A percentile compares a stretch with the other conserved stretches of the same genome.
Evolutionary conservation across 305 asterid genomes (phyloP).

Genomic region (Solanum aculeatissimum): DNA sequence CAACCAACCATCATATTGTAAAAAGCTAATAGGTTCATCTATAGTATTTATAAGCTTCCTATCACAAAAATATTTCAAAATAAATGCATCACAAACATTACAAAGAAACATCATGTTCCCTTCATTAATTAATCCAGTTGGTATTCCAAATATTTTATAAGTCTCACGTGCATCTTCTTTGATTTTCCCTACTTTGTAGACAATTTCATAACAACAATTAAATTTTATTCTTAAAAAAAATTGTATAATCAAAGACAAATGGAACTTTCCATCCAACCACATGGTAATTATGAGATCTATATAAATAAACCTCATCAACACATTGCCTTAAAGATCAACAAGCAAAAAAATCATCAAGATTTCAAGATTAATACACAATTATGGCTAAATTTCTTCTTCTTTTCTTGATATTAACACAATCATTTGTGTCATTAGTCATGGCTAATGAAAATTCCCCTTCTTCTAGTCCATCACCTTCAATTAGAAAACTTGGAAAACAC

Average conservation of each 20-base stretch:
- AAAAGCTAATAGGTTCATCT: not conserved
- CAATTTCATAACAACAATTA: not conserved
- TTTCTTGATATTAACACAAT: conserved; percentile 12
- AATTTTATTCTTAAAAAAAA: not conserved
- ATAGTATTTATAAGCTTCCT: not conserved
- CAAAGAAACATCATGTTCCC: not conserved
- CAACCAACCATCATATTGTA: not conserved
- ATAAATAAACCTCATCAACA: not conserved
- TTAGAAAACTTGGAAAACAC: conserved; percentile 23
- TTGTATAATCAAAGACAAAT: not conserved
- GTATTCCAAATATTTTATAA: not conserved
- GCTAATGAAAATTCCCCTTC: not conserved
- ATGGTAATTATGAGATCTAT: not conserved
- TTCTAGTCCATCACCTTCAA: not conserved
- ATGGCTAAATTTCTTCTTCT: conserved; percentile 19
- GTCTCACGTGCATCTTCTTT: not conserved
- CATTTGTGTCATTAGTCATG: conserved; percentile 10
- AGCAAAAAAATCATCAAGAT: not conserved
- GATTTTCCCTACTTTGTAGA: not conserved
- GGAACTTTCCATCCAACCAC: conserved; percentile 8
- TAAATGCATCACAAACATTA: not conserved
- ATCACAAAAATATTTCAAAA: not conserved
- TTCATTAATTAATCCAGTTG: not conserved
- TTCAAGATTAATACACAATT: not conserved
- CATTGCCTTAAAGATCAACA: not conserved